Base-by-base conservation (phyloP, 1,139 yeast genomes). In the Arxiozyma telluris region DNA sequence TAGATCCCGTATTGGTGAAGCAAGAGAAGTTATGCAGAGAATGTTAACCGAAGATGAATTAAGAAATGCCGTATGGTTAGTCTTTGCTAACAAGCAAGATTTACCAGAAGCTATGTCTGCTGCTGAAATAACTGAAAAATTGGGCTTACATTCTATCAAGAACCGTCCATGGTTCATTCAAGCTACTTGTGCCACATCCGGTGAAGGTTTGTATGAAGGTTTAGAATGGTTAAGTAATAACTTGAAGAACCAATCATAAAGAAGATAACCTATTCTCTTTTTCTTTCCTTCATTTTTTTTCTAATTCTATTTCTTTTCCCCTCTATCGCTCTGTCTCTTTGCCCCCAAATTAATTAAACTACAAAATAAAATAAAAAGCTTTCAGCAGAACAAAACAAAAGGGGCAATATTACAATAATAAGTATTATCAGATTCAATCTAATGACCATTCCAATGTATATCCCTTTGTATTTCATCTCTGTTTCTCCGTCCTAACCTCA, bases 21-120 rank as follows among this genome's bases (percentile, higher is more conserved):
- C 96, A 56, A 84, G 95, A 74, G 96, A 87, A 75, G 95, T 87
- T 74, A 80, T 88, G 75, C 96, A 87, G 76, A 87, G 93, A 77
- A 87, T 88, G 94, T 81, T 88, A 71, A 87, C 87, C 76, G 96
- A 88, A 76, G 96, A 88, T 70, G 96, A 88, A 76, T 83, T 88
- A 71, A 86, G 94, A 73, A 93, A 88, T 69, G 96, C 96, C 55
- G 83, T 87, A 68, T 79, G 88, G 73, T 80, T 88, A 71, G 96
- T 88, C 61, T 87, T 88, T 71, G 94, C 94, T 66, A 88, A 88
- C 83, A 88, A 88, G 78, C 96, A 87, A 77, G 96, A 88, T 80
- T 80, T 87, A 78, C 91, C 93, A 71, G 87, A 84, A 65, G 96
- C 95, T 66, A 84, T 87, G 91, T 84, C 85, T 68, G 94, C 96